Evolutionary conservation across 2,329 filamentous ascomycete genomes (phyloP).

Genomic region (Scedosporium aurantiacum): DNA sequence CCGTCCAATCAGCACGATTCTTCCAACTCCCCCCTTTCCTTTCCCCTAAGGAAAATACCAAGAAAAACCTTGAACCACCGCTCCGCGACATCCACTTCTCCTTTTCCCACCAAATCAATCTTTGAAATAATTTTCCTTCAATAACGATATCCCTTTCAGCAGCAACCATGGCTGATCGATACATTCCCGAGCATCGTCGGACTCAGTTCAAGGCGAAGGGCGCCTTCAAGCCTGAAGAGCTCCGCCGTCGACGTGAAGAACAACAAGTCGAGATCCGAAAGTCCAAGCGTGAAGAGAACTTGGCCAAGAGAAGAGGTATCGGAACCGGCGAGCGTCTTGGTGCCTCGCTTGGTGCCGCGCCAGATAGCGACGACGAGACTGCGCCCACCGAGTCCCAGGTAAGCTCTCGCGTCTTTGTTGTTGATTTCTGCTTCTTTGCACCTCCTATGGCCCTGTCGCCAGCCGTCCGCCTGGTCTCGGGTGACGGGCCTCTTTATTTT

Average conservation of each 20-base stretch:
- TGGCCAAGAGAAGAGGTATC: slow-evolving; percentile 96
- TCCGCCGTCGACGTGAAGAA: slow-evolving; percentile 94
- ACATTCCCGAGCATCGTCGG: slow-evolving; percentile 98
- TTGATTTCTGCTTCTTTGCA: slow-evolving; percentile 9
- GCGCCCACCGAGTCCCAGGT: slow-evolving; percentile 94
- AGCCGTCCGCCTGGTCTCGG: slow-evolving; percentile 4
- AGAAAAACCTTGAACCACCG: not conserved
- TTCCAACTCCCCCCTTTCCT: not conserved
- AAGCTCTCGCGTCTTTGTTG: slow-evolving; percentile 28
- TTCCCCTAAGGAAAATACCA: not conserved
- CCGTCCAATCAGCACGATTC: slow-evolving; percentile 4
- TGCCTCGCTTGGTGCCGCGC: slow-evolving; percentile 73
- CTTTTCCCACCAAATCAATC: not conserved
- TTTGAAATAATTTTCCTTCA: not conserved
- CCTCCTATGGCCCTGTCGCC: slow-evolving; percentile 5
- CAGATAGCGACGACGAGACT: slow-evolving; percentile 96
- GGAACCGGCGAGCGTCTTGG: slow-evolving; percentile 70
- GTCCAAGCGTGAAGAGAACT: slow-evolving; percentile 96
- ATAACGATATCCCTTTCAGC: slow-evolving; percentile 9
- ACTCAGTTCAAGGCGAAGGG: slow-evolving; percentile 99
- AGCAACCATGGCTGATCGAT: slow-evolving; percentile 83
- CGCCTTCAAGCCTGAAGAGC: slow-evolving; percentile 97
- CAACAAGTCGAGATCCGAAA: slow-evolving; percentile 99
- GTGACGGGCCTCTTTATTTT: not conserved
- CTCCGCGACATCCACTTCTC: not conserved